Base-by-base conservation (phyloP, 441 rosid species). In the Rhodomyrtus psidioides region DNA sequence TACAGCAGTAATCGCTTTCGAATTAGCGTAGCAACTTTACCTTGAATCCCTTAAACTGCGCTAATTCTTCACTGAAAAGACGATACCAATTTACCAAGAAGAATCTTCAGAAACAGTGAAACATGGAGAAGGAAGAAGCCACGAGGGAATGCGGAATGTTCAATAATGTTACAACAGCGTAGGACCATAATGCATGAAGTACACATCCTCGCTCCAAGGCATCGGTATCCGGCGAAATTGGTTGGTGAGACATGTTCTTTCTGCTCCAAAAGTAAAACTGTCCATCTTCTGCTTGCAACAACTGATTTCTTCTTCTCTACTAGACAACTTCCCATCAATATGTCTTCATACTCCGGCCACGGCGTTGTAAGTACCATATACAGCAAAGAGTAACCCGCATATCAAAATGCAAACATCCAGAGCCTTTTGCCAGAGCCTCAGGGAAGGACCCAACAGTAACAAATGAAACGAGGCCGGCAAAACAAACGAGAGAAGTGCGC, bases 401-500 rank as follows among this genome's bases (percentile, higher is more conserved):
- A 91, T 85, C 90, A 97, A 82, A 44, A 95, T 87, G 94, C 83
- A 88, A 34, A 85, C 89, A 89, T 97, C 99, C 81, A 95, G 83
- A 6, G 89, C 88, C 89, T 88, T 96, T 87, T 89, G 91, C 98
- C 98, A 90, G 30, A 90, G 39, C 44, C 82, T 87, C 91, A 96
- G 85, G 27, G 95, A 92, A 55, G 96, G 87, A 79, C 98, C 98
- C 8, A 95, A 82, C 87, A 96, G 75, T 23, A 34, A 91, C 51
- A 97, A 92, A 91, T 97, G 99, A 90, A 92, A 97, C 12, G 89
- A 87, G 74, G 97, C 94, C 5, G 99, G 99, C 84, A 97, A 90
- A 84, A 95, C 99, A 87, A 97, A 97, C 0, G 99, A 94, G 89
- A 96, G 89, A n/a, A 94, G 88, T 26, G 97, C 98, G 53, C 99